Conservation (phyloP, 1,139 yeast species). For the Protomyces inouyei region DNA sequence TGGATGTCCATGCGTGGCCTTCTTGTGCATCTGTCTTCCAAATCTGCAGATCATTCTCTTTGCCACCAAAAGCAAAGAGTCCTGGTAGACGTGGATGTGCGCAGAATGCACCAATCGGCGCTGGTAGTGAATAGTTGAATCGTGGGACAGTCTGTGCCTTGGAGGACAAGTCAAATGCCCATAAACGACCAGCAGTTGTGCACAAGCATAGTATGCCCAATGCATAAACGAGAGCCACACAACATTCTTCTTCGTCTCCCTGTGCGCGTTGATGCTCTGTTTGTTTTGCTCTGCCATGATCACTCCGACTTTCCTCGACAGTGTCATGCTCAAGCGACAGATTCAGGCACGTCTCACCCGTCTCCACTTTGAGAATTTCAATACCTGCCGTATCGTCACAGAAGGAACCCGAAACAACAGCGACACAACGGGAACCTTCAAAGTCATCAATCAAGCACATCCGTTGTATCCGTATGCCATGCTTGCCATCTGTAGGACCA, state of each 20-base stretch:
- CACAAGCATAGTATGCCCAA: background rate
- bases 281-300: background rate
- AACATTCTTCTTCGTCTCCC: background rate
- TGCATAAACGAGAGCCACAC: background rate
- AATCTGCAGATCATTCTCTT: slow-evolving; percentile 45
- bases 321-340: background rate
- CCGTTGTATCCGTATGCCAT: background rate
- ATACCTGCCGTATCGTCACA: background rate
- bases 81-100: slow-evolving; percentile 39
- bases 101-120: slow-evolving; percentile 44
- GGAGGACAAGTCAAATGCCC: background rate
- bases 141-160: background rate
- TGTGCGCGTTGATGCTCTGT: background rate
- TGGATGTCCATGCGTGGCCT: slow-evolving; percentile 20
- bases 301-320: background rate
- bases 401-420: background rate
- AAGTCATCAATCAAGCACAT: background rate
- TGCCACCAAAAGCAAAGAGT: slow-evolving; percentile 47
- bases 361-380: background rate
- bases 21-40: slow-evolving; percentile 15
- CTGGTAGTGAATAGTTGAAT: slow-evolving; percentile 35
- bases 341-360: background rate
- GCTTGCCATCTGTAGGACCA: background rate
- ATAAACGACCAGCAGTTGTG: background rate
- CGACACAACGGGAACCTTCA: background rate